Evolutionary conservation across 371 early-diverging fungal species (phyloP).

Genomic region (Apophysomyces variabilis): DNA sequence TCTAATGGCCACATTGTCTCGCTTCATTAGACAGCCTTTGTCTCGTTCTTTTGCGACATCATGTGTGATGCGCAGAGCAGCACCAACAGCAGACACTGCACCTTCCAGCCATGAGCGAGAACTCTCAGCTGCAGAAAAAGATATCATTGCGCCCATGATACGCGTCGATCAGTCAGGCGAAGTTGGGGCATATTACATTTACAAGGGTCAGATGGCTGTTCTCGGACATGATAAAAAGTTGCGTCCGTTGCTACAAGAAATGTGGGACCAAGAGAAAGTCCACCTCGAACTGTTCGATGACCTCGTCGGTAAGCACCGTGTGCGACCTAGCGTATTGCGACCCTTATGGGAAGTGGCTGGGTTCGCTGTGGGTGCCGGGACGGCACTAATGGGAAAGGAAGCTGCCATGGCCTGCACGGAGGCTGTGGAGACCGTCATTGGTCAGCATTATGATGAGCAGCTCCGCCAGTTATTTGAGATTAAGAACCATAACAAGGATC

Average conservation of each 20-base stretch:
- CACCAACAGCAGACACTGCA: not conserved
- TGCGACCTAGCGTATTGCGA: constrained; percentile 84
- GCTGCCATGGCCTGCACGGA: constrained; percentile 99
- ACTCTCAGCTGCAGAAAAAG: constrained; percentile 34
- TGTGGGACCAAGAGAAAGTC: constrained; percentile 94
- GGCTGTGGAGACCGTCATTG: constrained; percentile 97
- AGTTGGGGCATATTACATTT: constrained; percentile 94
- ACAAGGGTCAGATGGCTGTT: constrained; percentile 91
- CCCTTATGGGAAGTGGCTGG: constrained; percentile 92
- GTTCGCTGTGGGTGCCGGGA: constrained; percentile 84
- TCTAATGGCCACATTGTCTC: not conserved
- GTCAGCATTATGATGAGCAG: constrained; percentile 96
- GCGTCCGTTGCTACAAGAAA: constrained; percentile 81
- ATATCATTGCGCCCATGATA: constrained; percentile 69
- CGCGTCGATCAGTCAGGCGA: constrained; percentile 98
- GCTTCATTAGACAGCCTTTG: not conserved
- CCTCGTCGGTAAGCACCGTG: constrained; percentile 74
- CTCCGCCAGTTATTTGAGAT: constrained; percentile 73
- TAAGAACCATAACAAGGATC: constrained; percentile 58
- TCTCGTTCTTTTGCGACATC: not conserved
- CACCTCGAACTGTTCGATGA: constrained; percentile 83
- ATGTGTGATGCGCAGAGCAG: not conserved
- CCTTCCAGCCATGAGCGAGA: not conserved
- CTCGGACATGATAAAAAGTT: constrained; percentile 76
- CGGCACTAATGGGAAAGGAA: constrained; percentile 90